Base-by-base conservation (phyloP, 495 filamentous ascomycete genomes). In the Aspergillus hancockii region DNA sequence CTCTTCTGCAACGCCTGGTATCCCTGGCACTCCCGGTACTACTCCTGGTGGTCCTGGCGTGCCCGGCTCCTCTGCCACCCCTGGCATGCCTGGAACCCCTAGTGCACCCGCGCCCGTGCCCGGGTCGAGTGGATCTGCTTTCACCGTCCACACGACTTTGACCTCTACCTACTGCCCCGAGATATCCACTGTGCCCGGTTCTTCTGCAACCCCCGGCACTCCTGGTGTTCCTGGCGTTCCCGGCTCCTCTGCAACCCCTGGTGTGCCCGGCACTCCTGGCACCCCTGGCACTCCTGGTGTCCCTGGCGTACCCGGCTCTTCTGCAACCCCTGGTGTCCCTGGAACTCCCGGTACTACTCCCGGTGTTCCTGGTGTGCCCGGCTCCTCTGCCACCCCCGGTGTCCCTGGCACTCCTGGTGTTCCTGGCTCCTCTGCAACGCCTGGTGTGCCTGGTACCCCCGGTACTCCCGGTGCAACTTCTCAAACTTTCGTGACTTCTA, bases 81-180 rank as follows among this genome's bases (percentile, higher is more conserved):
- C 53, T 32, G 31, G 18, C 14, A 38, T 18, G 8, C n/a, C 23
- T 23, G 21, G 32, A 10, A 16, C 10, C 10, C 30, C 30, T 32
- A 32, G 30, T 32, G 34, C n/a, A n/a, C n/a, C n/a, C n/a, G n/a
- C n/a, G 51, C 52, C 19, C 14, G 19, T 47, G 22, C 40, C 21
- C 21, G 54, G 25, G 8, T 28, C 54, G 22, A 18, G 21, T 23
- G 18, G 34, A 4, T 1, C 40, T 21, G 21, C 62, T 12, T 36
- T 51, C 19, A 64, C 59, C 25, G 47, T 67, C 31, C 46, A 59
- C 22, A 70, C 53, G 34, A 71, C 68, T 45, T 45, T 71, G 38
- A 70, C 65, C 16, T 58, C 67, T 3, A 73, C 67, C 28, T 63
- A 59, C 21, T 68, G 64, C 52, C 19, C 45, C 23, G 34, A 52